Evolutionary conservation across 129 eudicot species (phyloP).

Genomic region (Artemisia argyi): DNA sequence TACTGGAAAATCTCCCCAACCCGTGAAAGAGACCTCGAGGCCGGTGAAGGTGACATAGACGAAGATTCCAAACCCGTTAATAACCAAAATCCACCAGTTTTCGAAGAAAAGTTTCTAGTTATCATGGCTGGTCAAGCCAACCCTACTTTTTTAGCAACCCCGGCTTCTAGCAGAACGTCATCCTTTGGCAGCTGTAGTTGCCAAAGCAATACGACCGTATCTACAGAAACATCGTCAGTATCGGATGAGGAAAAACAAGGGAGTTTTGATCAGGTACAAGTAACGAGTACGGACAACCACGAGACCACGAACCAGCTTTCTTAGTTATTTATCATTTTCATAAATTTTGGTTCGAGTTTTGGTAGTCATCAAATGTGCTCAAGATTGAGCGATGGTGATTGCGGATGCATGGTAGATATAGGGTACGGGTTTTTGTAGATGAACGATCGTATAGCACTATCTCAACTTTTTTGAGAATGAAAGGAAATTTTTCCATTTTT

Average conservation of each 20-base stretch:
- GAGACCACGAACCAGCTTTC: conserved; percentile 2
- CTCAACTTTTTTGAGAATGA: conserved; percentile 25
- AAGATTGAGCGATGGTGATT: conserved; percentile 20
- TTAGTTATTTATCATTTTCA: background rate
- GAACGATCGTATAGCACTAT: conserved; percentile 12
- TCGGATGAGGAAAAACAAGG: conserved; percentile 31
- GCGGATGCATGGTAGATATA: conserved; percentile 25
- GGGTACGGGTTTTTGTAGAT: conserved; percentile 24
- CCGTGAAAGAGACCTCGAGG: conserved; percentile 33
- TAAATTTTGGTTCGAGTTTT: background rate
- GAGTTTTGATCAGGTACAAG: conserved; percentile 30
- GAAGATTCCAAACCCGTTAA: conserved; percentile 21
- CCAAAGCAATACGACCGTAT: conserved; percentile 13
- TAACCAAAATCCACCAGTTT: conserved; percentile 29
- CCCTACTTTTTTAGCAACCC: conserved; percentile 63
- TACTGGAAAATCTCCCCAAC: conserved; percentile 68
- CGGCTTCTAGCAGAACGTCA: conserved; percentile 52
- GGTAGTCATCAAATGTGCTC: conserved; percentile 1
- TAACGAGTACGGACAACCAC: conserved; percentile 20
- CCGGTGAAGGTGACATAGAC: conserved; percentile 38
- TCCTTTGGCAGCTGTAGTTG: conserved; percentile 54
- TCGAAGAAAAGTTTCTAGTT: conserved; percentile 55
- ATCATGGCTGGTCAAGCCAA: conserved; percentile 64
- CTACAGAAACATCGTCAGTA: conserved; percentile 21
- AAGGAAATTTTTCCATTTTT: conserved; percentile 9